A percentile compares a stretch with the other conserved stretches of the same genome.
Conservation (phyloP, 2,329 filamentous ascomycete genomes). For the Septoria petroselini region DNA sequence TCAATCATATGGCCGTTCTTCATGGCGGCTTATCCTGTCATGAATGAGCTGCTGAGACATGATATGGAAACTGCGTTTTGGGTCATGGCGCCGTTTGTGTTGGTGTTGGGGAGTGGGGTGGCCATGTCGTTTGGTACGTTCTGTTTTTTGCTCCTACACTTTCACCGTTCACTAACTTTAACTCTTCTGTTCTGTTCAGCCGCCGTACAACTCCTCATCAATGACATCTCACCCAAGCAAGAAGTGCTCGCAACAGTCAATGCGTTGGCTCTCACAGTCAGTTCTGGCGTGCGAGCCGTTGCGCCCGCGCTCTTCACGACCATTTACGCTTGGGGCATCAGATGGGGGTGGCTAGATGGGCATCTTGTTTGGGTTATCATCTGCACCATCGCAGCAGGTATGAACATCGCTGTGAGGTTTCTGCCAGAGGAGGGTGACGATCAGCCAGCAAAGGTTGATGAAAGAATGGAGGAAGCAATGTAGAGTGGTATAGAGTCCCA, state of each 20-base stretch:
- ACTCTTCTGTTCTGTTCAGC: conserved; percentile 39
- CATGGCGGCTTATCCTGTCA: conserved; percentile 54
- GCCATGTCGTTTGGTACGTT: conserved; percentile 63
- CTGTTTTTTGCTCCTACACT: background rate
- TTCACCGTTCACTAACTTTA: background rate
- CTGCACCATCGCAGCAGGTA: conserved; percentile 39
- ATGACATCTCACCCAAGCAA: conserved; percentile 67
- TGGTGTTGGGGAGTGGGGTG: conserved; percentile 60
- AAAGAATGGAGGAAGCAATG: background rate
- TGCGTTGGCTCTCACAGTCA: conserved; percentile 61
- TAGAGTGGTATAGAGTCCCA: too few relatives aligned
- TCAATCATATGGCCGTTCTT: conserved; percentile 61
- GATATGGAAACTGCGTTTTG: conserved; percentile 55
- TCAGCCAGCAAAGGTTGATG: background rate
- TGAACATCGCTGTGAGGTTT: conserved; percentile 38
- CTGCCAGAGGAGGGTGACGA: conserved; percentile 29
- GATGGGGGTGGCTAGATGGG: conserved; percentile 59
- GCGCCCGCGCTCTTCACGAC: conserved; percentile 64
- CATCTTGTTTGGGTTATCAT: conserved; percentile 65
- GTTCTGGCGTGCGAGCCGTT: conserved; percentile 62
- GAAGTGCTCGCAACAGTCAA: conserved; percentile 68
- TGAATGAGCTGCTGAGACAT: conserved; percentile 56
- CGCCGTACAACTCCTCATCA: conserved; percentile 67
- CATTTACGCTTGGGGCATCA: conserved; percentile 65
- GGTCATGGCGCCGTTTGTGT: conserved; percentile 45